Conservation (phyloP, 2,329 filamentous ascomycete genomes). For the Didymellaceae sp. region DNA sequence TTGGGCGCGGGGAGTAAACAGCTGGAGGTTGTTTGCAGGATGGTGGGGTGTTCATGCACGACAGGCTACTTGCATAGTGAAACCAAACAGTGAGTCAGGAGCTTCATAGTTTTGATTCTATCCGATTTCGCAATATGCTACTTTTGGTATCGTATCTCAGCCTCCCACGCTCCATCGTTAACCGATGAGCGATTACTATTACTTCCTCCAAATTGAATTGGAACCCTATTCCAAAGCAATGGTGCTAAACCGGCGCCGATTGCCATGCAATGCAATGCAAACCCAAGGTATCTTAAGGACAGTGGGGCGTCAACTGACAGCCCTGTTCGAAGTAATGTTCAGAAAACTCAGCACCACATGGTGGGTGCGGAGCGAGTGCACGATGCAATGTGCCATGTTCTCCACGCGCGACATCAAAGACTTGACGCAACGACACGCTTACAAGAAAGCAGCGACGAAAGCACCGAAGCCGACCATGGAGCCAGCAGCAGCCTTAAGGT, state of each 20-base stretch:
- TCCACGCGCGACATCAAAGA: constrained; percentile 13
- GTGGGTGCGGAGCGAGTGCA: constrained; percentile 24
- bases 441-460: constrained; percentile 48
- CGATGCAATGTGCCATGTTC: constrained; percentile 22
- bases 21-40: constrained; percentile 13
- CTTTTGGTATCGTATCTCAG: constrained; percentile 9
- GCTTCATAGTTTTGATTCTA: constrained; percentile 19
- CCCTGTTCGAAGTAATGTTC: constrained; percentile 11
- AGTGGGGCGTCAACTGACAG: constrained; percentile 24
- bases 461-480: constrained; percentile 45
- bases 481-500: constrained; percentile 40
- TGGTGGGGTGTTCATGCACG: constrained; percentile 25
- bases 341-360: constrained; percentile 6
- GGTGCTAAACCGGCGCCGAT: constrained; percentile 31
- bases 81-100: constrained; percentile 4
- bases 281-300: constrained; percentile 43
- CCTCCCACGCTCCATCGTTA: constrained; percentile 7
- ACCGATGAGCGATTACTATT: constrained; percentile 18
- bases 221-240: constrained; percentile 17
- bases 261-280: constrained; percentile 34
- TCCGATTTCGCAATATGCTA: constrained; percentile 8
- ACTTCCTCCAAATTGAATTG: constrained; percentile 23
- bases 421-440: constrained; percentile 25
- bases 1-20: constrained; percentile 9
- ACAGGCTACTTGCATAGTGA: constrained; percentile 13